Evolutionary conservation across 352 stramenopile genomes (phyloP).

Genomic region (Plasmopara viticola): DNA sequence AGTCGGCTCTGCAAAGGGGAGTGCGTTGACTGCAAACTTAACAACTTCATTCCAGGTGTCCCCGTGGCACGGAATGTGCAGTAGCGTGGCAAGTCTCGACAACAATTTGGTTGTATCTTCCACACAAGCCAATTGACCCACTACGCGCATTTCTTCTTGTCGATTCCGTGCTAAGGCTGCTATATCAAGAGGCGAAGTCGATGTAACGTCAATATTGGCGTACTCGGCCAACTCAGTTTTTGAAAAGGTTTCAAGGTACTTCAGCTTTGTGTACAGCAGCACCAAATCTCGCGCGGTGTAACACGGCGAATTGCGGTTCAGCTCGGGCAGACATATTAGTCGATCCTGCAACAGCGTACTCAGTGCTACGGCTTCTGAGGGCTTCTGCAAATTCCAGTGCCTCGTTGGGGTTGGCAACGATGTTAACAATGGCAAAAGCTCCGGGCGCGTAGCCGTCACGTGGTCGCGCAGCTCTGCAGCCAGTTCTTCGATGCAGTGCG

Average conservation of each 20-base stretch:
- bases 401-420: slow-evolving; percentile 3
- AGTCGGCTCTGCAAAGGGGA: slow-evolving; percentile 80
- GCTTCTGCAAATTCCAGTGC: slow-evolving; percentile 33
- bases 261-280: slow-evolving; percentile 79
- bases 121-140: slow-evolving; percentile 57
- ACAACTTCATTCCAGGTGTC: slow-evolving; percentile 73
- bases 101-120: slow-evolving; percentile 52
- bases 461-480: slow-evolving; percentile 34
- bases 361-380: slow-evolving; percentile 56
- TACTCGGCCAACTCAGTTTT: slow-evolving; percentile 52
- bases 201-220: slow-evolving; percentile 16
- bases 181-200: slow-evolving; percentile 2
- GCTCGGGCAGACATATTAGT: slow-evolving; percentile 61
- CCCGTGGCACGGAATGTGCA: slow-evolving; percentile 67
- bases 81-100: slow-evolving; percentile 50
- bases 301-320: slow-evolving; percentile 76
- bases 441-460: slow-evolving; percentile 35
- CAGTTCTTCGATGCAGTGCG: slow-evolving; percentile 3
- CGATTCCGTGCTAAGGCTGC: slow-evolving; percentile 6
- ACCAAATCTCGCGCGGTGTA: slow-evolving; percentile 74
- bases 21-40: slow-evolving; percentile 64
- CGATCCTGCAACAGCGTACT: slow-evolving; percentile 64
- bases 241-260: slow-evolving; percentile 75
- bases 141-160: slow-evolving; percentile 56
- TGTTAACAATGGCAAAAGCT: slow-evolving; percentile 53